These are phyloP conservation scores for Lepiota brunneoincarnata DNA, from an alignment of 768 basidiomycete genomes.

Conservation along the genomic window DNA sequence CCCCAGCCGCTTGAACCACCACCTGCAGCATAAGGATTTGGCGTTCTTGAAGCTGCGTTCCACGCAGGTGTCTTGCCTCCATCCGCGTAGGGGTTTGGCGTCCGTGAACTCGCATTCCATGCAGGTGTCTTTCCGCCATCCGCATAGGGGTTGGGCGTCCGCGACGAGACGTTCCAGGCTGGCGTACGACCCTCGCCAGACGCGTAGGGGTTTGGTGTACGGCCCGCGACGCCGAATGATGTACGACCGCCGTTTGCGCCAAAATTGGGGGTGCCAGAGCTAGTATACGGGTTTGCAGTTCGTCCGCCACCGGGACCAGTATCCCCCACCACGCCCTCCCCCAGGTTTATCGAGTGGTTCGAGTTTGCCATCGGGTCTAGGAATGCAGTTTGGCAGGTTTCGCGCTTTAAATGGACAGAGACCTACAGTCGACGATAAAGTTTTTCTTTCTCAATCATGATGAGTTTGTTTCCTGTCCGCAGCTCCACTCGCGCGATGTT, in stretches of 20 bases:
- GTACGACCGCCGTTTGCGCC: constrained; percentile 28
- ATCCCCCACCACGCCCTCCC: constrained; percentile 19
- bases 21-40: constrained; percentile 68
- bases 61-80: constrained; percentile 71
- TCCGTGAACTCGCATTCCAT: constrained; percentile 61
- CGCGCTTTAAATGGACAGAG: not conserved
- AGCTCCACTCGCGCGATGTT: constrained; percentile 85
- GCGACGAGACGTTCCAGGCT: constrained; percentile 52
- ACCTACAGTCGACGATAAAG: constrained; percentile 71
- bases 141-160: constrained; percentile 71
- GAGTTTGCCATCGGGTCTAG: constrained; percentile 56
- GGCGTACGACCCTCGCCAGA: constrained; percentile 53
- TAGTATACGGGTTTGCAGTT: constrained; percentile 35
- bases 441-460: constrained; percentile 82
- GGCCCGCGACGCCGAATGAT: constrained; percentile 30
- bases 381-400: constrained; percentile 7
- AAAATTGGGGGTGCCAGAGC: constrained; percentile 19
- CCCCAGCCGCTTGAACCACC: constrained; percentile 35
- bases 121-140: constrained; percentile 61
- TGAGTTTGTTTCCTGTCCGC: constrained; percentile 82
- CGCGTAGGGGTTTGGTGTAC: constrained; percentile 72
- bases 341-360: constrained; percentile 40
- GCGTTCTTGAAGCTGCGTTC: constrained; percentile 59
- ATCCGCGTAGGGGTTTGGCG: constrained; percentile 68
- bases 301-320: constrained; percentile 15